Conservation (phyloP, 495 filamentous ascomycete genomes). For the Hypoxylon rickii region DNA sequence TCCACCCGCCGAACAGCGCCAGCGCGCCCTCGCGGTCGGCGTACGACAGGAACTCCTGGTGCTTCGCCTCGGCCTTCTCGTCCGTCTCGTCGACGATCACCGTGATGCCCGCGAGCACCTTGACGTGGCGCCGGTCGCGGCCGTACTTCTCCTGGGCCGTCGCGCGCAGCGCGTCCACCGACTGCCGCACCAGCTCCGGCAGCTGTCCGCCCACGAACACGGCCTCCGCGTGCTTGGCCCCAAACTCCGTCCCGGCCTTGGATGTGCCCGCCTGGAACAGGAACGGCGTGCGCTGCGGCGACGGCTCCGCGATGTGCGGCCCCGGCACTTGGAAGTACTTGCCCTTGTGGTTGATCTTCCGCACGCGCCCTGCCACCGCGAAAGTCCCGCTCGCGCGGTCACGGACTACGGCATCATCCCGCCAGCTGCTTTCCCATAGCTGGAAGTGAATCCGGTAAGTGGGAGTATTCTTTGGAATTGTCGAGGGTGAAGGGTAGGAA, state of each 20-base stretch:
- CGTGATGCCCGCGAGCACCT: conserved; percentile 58
- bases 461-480: no score
- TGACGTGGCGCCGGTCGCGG: conserved; percentile 54
- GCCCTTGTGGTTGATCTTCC: conserved; percentile 63
- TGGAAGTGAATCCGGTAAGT: background rate
- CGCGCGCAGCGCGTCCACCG: conserved; percentile 55
- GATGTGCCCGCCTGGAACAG: conserved; percentile 63
- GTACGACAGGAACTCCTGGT: conserved; percentile 52
- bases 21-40: conserved; percentile 59
- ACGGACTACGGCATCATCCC: conserved; percentile 59
- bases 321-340: conserved; percentile 66
- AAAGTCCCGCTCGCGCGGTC: conserved; percentile 58
- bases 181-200: conserved; percentile 52
- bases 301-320: conserved; percentile 62
- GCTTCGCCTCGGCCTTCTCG: conserved; percentile 59
- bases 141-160: conserved; percentile 48
- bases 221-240: conserved; percentile 59
- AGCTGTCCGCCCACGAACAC: conserved; percentile 58
- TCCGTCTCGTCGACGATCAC: conserved; percentile 58
- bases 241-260: conserved; percentile 61
- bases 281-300: conserved; percentile 63
- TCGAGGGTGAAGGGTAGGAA: no score
- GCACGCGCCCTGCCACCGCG: conserved; percentile 56
- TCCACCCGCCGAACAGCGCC: conserved; percentile 63
- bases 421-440: conserved; percentile 65